Evolutionary conservation across 75 land plant species (phyloP), one percentile per base, ranked within the genome.

Genomic region (Adiantum capillusveneris): DNA sequence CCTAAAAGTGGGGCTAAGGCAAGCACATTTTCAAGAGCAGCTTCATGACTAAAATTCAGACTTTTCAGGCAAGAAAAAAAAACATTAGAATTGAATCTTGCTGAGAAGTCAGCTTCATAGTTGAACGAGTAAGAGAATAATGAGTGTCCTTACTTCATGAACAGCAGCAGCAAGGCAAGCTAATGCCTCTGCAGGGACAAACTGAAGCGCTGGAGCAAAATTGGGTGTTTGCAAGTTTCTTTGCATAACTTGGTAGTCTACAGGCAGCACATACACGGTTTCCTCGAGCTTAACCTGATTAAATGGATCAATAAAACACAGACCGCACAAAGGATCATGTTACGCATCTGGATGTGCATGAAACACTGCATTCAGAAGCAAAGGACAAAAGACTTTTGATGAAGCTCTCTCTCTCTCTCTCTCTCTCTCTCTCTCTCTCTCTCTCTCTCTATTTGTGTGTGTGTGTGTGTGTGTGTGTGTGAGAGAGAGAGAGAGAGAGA

Each of bases 111-210:
- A n/a, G n/a, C n/a, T n/a, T n/a, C n/a, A n/a, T n/a, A n/a, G n/a
- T n/a, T n/a, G n/a, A n/a, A n/a, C n/a, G n/a, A n/a, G n/a, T n/a
- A n/a, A n/a, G 3, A 34, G 37, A 9, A 5, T 3, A 34, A 9
- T 34, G 7, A 34, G 9, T 34, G 37, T 9, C 3, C 25, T 27
- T 6, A 92, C 97, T 87, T 82, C 74, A 44, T 93, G 88, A 68
- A 79, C 75, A 21, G 98, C 90, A 50, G 87, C 95, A 39, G 86
- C 83, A 70, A 83, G 69, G 65, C 98, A 93, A 25, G 71, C 69
- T 25, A 93, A 79, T 58, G 94, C 90, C 46, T 85, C 86, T 34
- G 70, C 77, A 52, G 98, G 95, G 7, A 64, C 74, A 2, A 65
- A 45, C 31, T 83, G 78, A 26, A 93, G 52, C 13, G 67, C 68